Percentiles rank a stretch among this genome's conserved stretches.
These are phyloP conservation scores for Suillus subaureus DNA, from an alignment of 768 basidiomycete genomes.

Conservation along the genomic window DNA sequence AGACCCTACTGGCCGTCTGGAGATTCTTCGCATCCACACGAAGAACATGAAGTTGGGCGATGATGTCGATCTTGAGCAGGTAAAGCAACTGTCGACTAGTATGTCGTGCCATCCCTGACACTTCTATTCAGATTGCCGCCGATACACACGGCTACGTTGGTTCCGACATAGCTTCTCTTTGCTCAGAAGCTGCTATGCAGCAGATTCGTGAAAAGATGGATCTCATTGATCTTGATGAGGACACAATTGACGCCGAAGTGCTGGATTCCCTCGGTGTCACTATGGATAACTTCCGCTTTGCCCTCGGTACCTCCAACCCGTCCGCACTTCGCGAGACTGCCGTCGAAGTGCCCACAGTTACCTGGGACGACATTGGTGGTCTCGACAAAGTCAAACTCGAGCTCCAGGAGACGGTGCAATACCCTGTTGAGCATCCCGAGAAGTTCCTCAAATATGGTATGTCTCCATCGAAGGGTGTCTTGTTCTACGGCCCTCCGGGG, in stretches of 20 bases:
- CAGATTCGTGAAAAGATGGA: constrained; percentile 99
- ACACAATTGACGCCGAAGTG: constrained; percentile 99
- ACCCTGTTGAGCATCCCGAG: constrained; percentile 99
- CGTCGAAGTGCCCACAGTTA: constrained; percentile 97
- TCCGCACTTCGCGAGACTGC: constrained; percentile 99
- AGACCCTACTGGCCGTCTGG: constrained; percentile 97
- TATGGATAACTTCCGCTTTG: constrained; percentile 99
- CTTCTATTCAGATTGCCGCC: constrained; percentile 76
- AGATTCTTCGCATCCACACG: constrained; percentile 98
- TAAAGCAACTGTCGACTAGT: constrained; percentile 26
- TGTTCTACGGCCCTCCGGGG: constrained; percentile 99
- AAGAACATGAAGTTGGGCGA: constrained; percentile 99
- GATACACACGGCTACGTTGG: constrained; percentile 99
- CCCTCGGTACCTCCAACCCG: constrained; percentile 95
- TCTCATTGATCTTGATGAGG: constrained; percentile 91
- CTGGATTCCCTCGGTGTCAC: constrained; percentile 98
- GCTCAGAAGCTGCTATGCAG: constrained; percentile 99
- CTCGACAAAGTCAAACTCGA: constrained; percentile 99
- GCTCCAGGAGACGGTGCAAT: constrained; percentile 98
- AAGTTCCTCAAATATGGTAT: constrained; percentile 99
- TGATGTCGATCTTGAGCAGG: constrained; percentile 97
- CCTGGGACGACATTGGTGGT: constrained; percentile 99
- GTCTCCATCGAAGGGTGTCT: constrained; percentile 98
- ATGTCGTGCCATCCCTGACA: not conserved
- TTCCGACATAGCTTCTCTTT: constrained; percentile 95